Evolutionary conservation across 139 green algal species (phyloP).

Genomic region (Desmodesmus armatus): DNA sequence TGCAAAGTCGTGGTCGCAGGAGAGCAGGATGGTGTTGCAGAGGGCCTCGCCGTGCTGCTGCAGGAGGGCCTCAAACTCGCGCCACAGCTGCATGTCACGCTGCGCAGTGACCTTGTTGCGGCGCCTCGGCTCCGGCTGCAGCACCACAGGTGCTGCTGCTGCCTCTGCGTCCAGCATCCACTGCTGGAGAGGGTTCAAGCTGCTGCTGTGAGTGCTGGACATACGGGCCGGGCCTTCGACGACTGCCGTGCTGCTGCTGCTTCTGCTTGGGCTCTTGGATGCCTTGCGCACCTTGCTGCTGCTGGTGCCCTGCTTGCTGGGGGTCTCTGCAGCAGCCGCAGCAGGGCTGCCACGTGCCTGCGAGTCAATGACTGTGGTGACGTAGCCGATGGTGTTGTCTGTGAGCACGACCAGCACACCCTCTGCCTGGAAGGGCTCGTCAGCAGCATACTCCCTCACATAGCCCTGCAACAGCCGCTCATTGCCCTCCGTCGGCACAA

Average conservation of each 20-base stretch:
- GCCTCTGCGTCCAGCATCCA: neutral
- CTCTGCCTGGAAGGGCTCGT: constrained; percentile 35
- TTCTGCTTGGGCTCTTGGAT: neutral
- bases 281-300: neutral
- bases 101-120: too few species aligned
- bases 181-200: neutral
- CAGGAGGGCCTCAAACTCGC: constrained; percentile 26
- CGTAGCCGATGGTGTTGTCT: constrained; percentile 39
- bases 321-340: neutral
- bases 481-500: neutral
- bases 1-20: constrained; percentile 10
- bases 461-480: constrained; percentile 12
- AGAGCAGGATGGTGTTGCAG: constrained; percentile 20
- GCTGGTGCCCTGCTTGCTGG: neutral
- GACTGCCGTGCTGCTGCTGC: neutral
- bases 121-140: neutral
- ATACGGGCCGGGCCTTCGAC: neutral
- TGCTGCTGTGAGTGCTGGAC: too few species aligned
- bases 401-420: constrained; percentile 36
- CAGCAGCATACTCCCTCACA: constrained; percentile 20
- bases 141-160: neutral
- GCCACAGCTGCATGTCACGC: constrained; percentile 25
- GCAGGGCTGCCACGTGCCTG: neutral
- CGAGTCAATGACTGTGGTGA: constrained; percentile 16
- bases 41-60: constrained; percentile 1